Conservation (phyloP, 163 green algal genomes). For the Volvox carteri region DNA sequence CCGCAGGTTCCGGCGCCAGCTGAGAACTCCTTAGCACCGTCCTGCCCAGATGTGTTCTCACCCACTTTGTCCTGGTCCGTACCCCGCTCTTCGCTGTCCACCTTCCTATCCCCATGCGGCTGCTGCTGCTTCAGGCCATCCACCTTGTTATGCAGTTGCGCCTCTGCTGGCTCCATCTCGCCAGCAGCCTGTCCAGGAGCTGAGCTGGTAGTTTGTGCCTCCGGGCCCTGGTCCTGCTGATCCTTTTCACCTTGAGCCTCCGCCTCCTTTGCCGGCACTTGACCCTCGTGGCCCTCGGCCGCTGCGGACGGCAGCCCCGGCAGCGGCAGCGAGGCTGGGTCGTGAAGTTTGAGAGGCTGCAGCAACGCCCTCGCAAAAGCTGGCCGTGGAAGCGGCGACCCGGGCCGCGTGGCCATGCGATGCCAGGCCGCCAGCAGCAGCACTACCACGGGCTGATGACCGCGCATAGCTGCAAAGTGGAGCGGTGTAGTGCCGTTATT, state of each 20-base stretch:
- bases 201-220: too few relatives aligned
- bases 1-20: too few relatives aligned
- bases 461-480: conserved; percentile 62
- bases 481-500: conserved; percentile 62
- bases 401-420: conserved; percentile 15
- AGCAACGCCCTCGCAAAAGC: neutral
- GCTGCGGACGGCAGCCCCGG: too few relatives aligned
- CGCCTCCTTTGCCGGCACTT: neutral
- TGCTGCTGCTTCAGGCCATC: neutral
- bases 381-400: conserved; percentile 9
- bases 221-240: neutral
- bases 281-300: neutral
- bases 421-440: conserved; percentile 50
- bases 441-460: conserved; percentile 47
- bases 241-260: neutral
- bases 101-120: neutral
- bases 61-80: neutral
- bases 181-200: too few relatives aligned
- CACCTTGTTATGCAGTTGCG: too few relatives aligned
- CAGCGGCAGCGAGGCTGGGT: too few relatives aligned
- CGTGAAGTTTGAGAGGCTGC: too few relatives aligned
- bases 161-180: too few relatives aligned
- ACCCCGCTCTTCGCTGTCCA: neutral
- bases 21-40: too few relatives aligned
- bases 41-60: too few relatives aligned